A percentile compares a stretch with the other conserved stretches of the same genome.
Evolutionary conservation across 176 grass and related monocot species (phyloP).

Genomic region (Eleusine coracana): DNA sequence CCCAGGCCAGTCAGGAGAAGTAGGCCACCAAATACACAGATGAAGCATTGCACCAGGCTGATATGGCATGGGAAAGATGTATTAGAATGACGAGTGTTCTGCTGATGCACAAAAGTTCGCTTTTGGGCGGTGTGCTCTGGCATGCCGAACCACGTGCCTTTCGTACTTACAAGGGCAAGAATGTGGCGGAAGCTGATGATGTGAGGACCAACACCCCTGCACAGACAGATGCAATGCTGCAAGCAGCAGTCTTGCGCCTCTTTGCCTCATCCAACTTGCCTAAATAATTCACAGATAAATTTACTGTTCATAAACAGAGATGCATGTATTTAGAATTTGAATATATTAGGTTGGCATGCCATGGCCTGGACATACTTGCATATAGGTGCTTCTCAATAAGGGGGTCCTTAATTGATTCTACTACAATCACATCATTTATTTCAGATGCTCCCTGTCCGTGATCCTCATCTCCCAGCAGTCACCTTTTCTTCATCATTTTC

Average conservation of each 20-base stretch:
- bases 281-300: constrained; percentile 25
- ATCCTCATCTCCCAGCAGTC: constrained; percentile 35
- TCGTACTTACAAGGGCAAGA: constrained; percentile 71
- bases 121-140: not conserved
- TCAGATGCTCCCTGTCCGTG: constrained; percentile 41
- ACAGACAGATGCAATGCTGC: constrained; percentile 75
- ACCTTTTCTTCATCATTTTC: constrained; percentile 60
- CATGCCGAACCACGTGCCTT: not conserved
- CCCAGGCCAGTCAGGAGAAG: constrained; percentile 57
- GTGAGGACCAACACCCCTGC: constrained; percentile 76
- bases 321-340: constrained; percentile 19
- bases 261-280: constrained; percentile 64
- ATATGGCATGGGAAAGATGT: not conserved
- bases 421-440: constrained; percentile 49
- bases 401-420: constrained; percentile 50
- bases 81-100: constrained; percentile 24
- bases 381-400: constrained; percentile 66
- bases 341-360: not conserved
- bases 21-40: constrained; percentile 56
- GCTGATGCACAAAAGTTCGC: constrained; percentile 1
- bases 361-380: constrained; percentile 50
- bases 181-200: constrained; percentile 64
- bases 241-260: constrained; percentile 62
- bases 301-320: not conserved
- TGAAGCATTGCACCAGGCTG: constrained; percentile 44